Base-by-base conservation (phyloP, 345 rosid species). In the Rhizophora mangle region DNA sequence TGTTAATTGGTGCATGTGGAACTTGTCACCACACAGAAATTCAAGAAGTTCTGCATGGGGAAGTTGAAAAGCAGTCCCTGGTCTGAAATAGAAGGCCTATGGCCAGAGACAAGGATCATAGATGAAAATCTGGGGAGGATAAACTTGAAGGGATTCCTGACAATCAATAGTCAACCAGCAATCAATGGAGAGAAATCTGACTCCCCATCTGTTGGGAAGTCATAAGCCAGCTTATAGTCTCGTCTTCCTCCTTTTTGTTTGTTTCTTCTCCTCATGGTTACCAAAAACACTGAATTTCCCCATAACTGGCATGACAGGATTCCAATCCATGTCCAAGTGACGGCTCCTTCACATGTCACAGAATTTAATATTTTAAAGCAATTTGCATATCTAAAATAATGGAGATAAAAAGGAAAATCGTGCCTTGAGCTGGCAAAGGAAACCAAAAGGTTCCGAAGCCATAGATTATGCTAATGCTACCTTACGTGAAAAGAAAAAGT, bases 111-210 rank as follows among this genome's bases (percentile, higher is more conserved):
- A 61, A 92, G 82, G 75, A 86, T 96, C 82, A 96, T 96, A 31
- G 81, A 90, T 72, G 97, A 88, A 78, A 84, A 85, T 16, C 92
- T 95, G 11, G 96, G 91, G 37, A 88, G 77, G 83, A 82, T 95
- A 80, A 95, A 95, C 83, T 68, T 81, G 83, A 86, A 85, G 69
- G 98, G 98, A 71, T 90, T 87, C 88, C 78, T 95, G 71, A 92
- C 98, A 22, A 87, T 92, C 82, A 95, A 95, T 74, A 96, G 99
- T 83, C 99, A 96, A 74, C 98, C 97, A 36, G 92, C 99, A 15
- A 89, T 96, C 74, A 96, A 92, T 53, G 96, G 85, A 4, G 94
- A 90, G 65, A 86, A 77, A 72, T 92, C 99, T 21, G 97, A 92
- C 65, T 84, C 96, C 68, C 87, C 86, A 46, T 56, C 85, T 47